Evolutionary conservation across 306 rosid species (phyloP), one percentile per base, ranked within the genome.

Genomic region (Citrullus mucosospermus): DNA sequence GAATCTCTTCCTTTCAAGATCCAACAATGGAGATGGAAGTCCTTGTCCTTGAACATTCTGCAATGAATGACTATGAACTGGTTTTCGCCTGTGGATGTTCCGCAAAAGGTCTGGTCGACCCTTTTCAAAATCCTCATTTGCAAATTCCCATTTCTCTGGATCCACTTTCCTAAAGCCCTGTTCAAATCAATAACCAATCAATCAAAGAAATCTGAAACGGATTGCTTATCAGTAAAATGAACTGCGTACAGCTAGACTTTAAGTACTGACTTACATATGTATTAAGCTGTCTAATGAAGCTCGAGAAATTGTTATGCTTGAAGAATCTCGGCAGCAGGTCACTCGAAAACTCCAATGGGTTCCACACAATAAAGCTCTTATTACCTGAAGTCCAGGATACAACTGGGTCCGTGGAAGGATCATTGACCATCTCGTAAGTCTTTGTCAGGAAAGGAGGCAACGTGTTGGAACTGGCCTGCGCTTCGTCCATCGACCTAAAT

Each of bases 211-310:
- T 2, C 41, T n/a, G 51, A 38, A 48, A 79, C 65, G 9, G 54
- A 36, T 53, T 20, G 11, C 6, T 17, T 70, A 10, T 77, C 16
- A 57, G 55, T 10, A 38, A 77, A 77, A 77, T 43, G 43, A 28
- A 77, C 32, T 6, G 57, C 14, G 12, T 48, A 22, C 48, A 41
- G 32, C 51, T 15, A 36, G 48, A 75, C 34, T 44, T 32, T 12
- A 22, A 62, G n/a, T 43, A 61, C n/a, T 9, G 60, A 69, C 96
- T 91, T 88, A 92, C 98, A 81, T 95, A 92, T 76, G 97, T 95
- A 80, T 95, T 95, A 66, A 95, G 93, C 80, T 95, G 99, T 78
- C 99, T 84, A 72, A 91, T 87, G 84, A 95, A 95, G 85, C 98
- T 95, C 6, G 98, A 91, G 87, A 95, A 95, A 85, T 95, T 95